These are phyloP conservation scores for Fusarium sp. DNA, from an alignment of 2,329 filamentous ascomycete genomes.

Conservation along the genomic window DNA sequence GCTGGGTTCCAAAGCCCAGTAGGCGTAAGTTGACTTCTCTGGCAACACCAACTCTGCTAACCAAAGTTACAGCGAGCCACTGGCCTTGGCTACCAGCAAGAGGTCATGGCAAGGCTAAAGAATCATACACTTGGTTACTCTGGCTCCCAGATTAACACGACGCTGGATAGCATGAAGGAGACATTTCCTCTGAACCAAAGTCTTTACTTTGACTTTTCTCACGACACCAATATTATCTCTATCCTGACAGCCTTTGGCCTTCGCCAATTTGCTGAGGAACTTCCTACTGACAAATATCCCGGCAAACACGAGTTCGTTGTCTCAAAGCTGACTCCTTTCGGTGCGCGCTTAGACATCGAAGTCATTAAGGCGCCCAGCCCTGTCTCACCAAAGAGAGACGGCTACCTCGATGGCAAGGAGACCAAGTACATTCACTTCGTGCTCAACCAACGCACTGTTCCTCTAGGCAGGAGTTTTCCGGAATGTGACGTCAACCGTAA, in stretches of 20 bases:
- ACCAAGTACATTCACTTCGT: conserved; percentile 79
- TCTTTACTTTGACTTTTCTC: conserved; percentile 80
- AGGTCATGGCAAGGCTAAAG: conserved; percentile 74
- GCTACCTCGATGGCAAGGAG: conserved; percentile 60
- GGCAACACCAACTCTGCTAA: neutral
- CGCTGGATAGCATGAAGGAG: conserved; percentile 69
- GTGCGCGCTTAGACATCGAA: conserved; percentile 76
- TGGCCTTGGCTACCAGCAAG: conserved; percentile 77
- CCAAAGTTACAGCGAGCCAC: conserved; percentile 61
- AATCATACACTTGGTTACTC: conserved; percentile 70
- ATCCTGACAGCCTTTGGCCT: conserved; percentile 78
- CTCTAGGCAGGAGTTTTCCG: conserved; percentile 70
- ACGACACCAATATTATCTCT: conserved; percentile 77
- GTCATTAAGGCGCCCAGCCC: conserved; percentile 73
- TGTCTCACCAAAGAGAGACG: conserved; percentile 61
- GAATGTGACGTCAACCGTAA: conserved; percentile 68
- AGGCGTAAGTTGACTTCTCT: conserved; percentile 53
- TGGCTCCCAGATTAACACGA: conserved; percentile 71
- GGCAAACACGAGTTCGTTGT: conserved; percentile 70
- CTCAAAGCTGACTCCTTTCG: conserved; percentile 75
- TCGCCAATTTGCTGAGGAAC: conserved; percentile 68
- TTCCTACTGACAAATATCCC: conserved; percentile 64
- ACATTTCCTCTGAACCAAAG: conserved; percentile 79
- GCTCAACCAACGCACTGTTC: conserved; percentile 77
- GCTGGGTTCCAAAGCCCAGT: conserved; percentile 70